Evolutionary conservation across 352 stramenopile genomes (phyloP), one percentile per base, ranked within the genome.

Genomic region (Aphanomyces cochlioides): DNA sequence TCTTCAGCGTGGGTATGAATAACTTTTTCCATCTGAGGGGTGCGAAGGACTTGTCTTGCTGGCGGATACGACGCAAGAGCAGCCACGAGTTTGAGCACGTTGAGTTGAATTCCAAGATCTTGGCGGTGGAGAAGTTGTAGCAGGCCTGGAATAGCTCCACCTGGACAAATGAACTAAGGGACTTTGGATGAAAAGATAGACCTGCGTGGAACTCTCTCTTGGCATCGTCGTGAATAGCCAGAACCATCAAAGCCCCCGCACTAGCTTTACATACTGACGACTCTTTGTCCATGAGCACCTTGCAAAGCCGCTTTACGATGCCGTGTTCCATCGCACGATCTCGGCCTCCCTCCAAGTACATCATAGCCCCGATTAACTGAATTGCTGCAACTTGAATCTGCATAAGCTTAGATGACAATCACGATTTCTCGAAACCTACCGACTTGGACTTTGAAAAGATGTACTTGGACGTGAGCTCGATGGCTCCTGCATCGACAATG

Each of bases 181-280:
- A 13, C 39, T 7, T n/a, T 41, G 54, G 12, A 37, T 61, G 1
- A 7, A 39, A n/a, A 13, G 7, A 10, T 37, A 5, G 28, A 66
- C 57, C 39, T 39, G 54, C 59, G 50, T 88, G 88, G 59, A 92
- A 79, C 67, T 78, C 73, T 38, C 80, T 79, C 79, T 92, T 92
- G 21, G 82, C 77, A 36, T 90, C 82, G 67, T 91, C 83, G 66
- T 89, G 50, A 12, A 87, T 78, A 3, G 81, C 79, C 48, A 92
- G 61, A 56, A 72, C 77, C 82, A 90, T 91, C 67, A 92, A 77
- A 47, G 83, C 85, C 4, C 85, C 82, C 0, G 81, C 78, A 54
- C 77, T 80, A 15, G 82, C 78, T 0, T 78, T 76, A 8, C 72
- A 74, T 38, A 90, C 82, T n/a, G 83, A 67, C 81, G 80, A 88